A percentile compares a stretch with the other conserved stretches of the same genome.
phyloP scores from a whole-genome alignment of 306 rosid species.

The Spatholobus suberectus region DNA sequence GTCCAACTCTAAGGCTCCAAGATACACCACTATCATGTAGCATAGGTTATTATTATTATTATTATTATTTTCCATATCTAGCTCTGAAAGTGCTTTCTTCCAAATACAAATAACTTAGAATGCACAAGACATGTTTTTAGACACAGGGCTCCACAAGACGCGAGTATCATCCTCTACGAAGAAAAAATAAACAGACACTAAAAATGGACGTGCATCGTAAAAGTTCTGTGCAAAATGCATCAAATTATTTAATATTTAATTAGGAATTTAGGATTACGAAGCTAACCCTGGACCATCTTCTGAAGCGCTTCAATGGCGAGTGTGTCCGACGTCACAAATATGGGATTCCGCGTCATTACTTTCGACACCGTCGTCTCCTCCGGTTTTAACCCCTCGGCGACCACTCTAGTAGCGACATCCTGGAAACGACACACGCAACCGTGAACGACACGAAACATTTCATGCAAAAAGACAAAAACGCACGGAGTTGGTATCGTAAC shows the following conservation, averaged over 20 bases:
- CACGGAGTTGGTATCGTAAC: slow-evolving; percentile 18
- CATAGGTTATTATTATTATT: not conserved
- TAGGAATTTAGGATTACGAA: not conserved
- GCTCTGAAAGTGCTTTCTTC: not conserved
- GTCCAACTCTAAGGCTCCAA: not conserved
- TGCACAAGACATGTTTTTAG: not conserved
- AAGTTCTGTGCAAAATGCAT: not conserved
- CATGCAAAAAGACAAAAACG: not conserved
- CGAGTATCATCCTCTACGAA: not conserved
- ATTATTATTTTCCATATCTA: not conserved
- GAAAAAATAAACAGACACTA: not conserved
- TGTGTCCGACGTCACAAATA: slow-evolving; percentile 80
- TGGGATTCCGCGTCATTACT: slow-evolving; percentile 90
- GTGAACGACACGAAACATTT: not conserved
- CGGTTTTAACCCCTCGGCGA: slow-evolving; percentile 81
- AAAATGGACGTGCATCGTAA: not conserved
- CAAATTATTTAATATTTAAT: not conserved
- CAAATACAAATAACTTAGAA: not conserved
- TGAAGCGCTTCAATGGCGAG: slow-evolving; percentile 96
- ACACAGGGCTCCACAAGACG: not conserved
- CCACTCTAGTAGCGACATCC: slow-evolving; percentile 84
- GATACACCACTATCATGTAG: not conserved
- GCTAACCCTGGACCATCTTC: slow-evolving; percentile 89
- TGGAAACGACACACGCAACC: slow-evolving; percentile 38
- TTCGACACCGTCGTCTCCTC: slow-evolving; percentile 82